Base-by-base conservation (phyloP, 108 stramenopile genomes). In the Nitzschia inconspicua region DNA sequence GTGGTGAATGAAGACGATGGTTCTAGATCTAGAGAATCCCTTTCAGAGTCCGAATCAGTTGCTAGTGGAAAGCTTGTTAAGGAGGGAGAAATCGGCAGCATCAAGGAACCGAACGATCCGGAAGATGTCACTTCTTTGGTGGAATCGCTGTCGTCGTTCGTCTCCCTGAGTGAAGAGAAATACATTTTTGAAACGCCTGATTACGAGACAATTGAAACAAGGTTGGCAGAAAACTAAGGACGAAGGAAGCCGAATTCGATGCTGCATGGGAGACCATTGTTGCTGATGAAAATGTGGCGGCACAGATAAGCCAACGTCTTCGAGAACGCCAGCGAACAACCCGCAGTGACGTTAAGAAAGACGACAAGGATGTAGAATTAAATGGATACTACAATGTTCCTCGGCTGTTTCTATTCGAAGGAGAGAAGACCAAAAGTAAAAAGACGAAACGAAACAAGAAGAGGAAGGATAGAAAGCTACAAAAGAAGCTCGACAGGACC, bases 331-430 rank as follows among this genome's bases (percentile, higher is more conserved):
- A 70, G 19, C 47, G 68, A 24, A 24, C 23, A 8, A 50, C 16
- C 10, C 35, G 14, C n/a, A 24, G 51, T 27, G 44, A 57, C 19
- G 34, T 47, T 0, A 70, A 63, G 55, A 56, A 53, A 13, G 37
- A 63, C 9, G 48, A 39, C 10, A 59, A 28, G 24, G 19, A 39
- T 10, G 37, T 26, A 36, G 53, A 54, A 19, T 36, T 1, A n/a
- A 54, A 37, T 13, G 29, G 3, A 36, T 36, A 23, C 0, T 19
- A 36, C 24, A 35, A 54, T 13, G 53, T 63, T 41, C 69, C 69
- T 6, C 60, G 69, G 11, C 40, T 70, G 20, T 70, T 57, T 40
- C 36, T 70, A 35, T 70, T 70, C 36, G 69, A 70, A 57, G 69
- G 69, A 5, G 69, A 70, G 32, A 68, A 53, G 36, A 3, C 44